Percentiles rank a stretch among this genome's conserved stretches.
Evolutionary conservation across 805 yeast species (phyloP).

Genomic region (Zygoascus ofunaensis): DNA sequence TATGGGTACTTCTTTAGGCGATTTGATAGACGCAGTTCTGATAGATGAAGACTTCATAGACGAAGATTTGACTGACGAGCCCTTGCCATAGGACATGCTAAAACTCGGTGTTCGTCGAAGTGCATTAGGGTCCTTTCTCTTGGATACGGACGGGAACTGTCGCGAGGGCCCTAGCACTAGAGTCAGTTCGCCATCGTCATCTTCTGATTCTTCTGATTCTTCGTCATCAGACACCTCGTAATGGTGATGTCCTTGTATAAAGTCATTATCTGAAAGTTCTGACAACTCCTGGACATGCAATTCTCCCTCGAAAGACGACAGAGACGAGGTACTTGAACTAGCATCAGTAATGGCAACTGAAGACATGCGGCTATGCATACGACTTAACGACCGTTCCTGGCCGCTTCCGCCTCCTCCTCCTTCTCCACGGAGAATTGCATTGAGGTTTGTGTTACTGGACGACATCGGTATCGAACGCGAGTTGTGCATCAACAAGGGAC

Average conservation of each 20-base stretch:
- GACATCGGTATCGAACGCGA: background rate
- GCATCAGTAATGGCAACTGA: background rate
- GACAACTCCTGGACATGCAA: background rate
- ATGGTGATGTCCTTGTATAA: background rate
- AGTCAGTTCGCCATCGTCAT: slow-evolving; percentile 18
- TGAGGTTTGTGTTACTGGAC: background rate
- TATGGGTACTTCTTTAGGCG: background rate
- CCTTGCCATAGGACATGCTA: slow-evolving; percentile 1
- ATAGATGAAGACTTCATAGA: background rate
- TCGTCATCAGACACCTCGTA: slow-evolving; percentile 2
- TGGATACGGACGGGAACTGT: slow-evolving; percentile 6
- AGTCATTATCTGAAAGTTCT: background rate
- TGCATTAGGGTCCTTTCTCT: background rate
- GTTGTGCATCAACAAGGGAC: background rate
- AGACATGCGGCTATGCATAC: background rate
- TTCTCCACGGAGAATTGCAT: background rate
- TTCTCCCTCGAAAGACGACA: background rate
- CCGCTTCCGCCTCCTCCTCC: background rate
- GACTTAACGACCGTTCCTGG: background rate
- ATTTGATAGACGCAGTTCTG: background rate
- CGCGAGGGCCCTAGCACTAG: slow-evolving; percentile 17
- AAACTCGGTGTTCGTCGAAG: slow-evolving; percentile 4
- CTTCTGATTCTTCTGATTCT: slow-evolving; percentile 8
- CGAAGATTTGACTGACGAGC: background rate
- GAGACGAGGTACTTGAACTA: slow-evolving; percentile 6